phyloP scores from a whole-genome alignment of 768 basidiomycete genomes.

The Tubosaeta sp. region DNA sequence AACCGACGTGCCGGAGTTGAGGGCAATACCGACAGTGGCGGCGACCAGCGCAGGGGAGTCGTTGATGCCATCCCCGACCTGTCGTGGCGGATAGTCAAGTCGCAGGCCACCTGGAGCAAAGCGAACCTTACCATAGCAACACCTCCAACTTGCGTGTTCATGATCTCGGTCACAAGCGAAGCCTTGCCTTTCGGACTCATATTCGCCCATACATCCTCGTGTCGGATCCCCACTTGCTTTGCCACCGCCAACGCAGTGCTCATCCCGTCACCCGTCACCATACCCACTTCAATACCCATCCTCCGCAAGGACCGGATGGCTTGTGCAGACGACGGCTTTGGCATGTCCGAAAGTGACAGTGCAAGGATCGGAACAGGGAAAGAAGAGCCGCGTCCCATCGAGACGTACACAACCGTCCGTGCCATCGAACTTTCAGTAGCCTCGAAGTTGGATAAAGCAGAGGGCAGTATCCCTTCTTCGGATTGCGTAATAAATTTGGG shows the following conservation, averaged over 20 bases:
- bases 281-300: slow-evolving; percentile 90
- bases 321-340: slow-evolving; percentile 79
- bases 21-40: slow-evolving; percentile 93
- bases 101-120: not conserved
- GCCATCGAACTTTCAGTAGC: slow-evolving; percentile 64
- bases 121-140: slow-evolving; percentile 79
- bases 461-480: slow-evolving; percentile 50
- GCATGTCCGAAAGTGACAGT: slow-evolving; percentile 80
- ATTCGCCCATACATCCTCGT: slow-evolving; percentile 81
- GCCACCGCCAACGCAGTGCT: slow-evolving; percentile 87
- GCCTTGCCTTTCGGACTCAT: slow-evolving; percentile 98
- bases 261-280: slow-evolving; percentile 93
- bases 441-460: slow-evolving; percentile 61
- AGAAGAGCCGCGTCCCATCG: slow-evolving; percentile 43
- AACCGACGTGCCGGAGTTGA: slow-evolving; percentile 94
- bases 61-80: slow-evolving; percentile 99
- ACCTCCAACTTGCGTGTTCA: slow-evolving; percentile 59
- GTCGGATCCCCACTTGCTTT: slow-evolving; percentile 79
- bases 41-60: slow-evolving; percentile 97
- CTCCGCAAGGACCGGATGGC: slow-evolving; percentile 75
- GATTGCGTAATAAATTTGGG: slow-evolving; percentile 62
- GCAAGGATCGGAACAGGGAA: slow-evolving; percentile 63
- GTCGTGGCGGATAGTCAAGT: not conserved
- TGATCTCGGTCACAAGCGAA: slow-evolving; percentile 73
- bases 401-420: slow-evolving; percentile 84